phyloP scores from a whole-genome alignment of 345 rosid genomes.

The Triadica sebifera region DNA sequence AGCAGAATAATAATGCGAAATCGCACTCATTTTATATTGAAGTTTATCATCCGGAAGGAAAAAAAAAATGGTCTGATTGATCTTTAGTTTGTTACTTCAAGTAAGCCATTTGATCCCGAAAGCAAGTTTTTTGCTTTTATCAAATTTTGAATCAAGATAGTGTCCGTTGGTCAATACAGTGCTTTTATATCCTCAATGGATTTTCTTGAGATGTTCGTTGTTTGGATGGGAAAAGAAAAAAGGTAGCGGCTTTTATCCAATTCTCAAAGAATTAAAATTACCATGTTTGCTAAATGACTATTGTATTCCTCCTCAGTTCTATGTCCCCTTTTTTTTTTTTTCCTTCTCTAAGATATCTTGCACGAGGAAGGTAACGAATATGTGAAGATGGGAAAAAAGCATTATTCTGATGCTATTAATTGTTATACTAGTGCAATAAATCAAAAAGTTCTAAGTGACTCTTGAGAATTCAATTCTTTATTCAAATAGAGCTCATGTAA shows the following conservation, averaged over 20 bases:
- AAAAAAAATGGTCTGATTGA: too few relatives aligned
- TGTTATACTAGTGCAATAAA: constrained; percentile 78
- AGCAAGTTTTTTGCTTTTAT: too few relatives aligned
- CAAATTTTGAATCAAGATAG: too few relatives aligned
- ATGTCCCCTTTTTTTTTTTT: background rate
- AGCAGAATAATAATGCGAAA: too few relatives aligned
- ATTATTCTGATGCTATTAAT: constrained; percentile 72
- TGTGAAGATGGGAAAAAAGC: constrained; percentile 85
- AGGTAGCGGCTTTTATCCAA: background rate
- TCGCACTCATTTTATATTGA: too few relatives aligned
- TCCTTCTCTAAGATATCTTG: constrained; percentile 6
- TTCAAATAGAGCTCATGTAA: constrained; percentile 86
- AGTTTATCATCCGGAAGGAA: too few relatives aligned
- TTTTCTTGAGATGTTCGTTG: background rate
- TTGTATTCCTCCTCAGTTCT: background rate
- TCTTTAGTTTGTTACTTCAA: too few relatives aligned
- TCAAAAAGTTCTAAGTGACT: constrained; percentile 56
- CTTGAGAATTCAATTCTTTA: constrained; percentile 63
- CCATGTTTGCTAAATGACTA: background rate
- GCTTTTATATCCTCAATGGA: background rate
- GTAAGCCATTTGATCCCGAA: too few relatives aligned
- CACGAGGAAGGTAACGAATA: constrained; percentile 85
- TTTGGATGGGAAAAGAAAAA: background rate
- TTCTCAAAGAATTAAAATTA: background rate
- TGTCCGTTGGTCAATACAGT: too few relatives aligned